Evolutionary conservation across 805 yeast genomes (phyloP).

Genomic region (Teunomyces panamensis): DNA sequence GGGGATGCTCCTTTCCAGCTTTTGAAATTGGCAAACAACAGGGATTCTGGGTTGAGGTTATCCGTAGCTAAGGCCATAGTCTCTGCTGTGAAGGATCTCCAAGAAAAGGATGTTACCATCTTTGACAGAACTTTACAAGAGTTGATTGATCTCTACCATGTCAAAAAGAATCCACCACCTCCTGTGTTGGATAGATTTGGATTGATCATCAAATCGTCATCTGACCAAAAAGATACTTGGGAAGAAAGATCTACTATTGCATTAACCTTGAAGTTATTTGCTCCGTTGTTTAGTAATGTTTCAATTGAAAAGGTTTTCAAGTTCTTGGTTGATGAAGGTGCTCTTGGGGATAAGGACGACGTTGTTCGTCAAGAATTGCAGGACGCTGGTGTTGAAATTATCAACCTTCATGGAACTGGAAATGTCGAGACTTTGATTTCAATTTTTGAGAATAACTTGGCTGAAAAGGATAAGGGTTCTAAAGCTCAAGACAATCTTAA

Average conservation of each 20-base stretch:
- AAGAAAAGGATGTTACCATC: conserved; percentile 18
- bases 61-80: conserved; percentile 72
- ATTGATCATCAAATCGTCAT: conserved; percentile 59
- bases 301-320: conserved; percentile 54
- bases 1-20: conserved; percentile 45
- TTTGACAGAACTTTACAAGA: conserved; percentile 36
- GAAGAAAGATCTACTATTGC: conserved; percentile 84
- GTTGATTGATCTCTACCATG: conserved; percentile 55
- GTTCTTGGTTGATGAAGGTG: conserved; percentile 60
- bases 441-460: conserved; percentile 69
- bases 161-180: conserved; percentile 69
- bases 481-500: conserved; percentile 59
- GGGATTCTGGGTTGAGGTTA: conserved; percentile 65
- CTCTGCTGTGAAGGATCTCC: conserved; percentile 44
- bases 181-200: conserved; percentile 80
- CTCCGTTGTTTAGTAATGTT: conserved; percentile 42
- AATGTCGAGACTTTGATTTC: conserved; percentile 75
- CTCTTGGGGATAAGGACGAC: conserved; percentile 71
- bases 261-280: conserved; percentile 54
- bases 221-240: conserved; percentile 73
- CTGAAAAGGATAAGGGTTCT: conserved; percentile 46
- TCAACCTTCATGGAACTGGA: conserved; percentile 61
- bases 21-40: conserved; percentile 47
- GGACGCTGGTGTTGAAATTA: conserved; percentile 80
- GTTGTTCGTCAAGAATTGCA: conserved; percentile 79